Evolutionary conservation across 2,329 filamentous ascomycete genomes (phyloP).

Genomic region (Bipolaris oryzae): DNA sequence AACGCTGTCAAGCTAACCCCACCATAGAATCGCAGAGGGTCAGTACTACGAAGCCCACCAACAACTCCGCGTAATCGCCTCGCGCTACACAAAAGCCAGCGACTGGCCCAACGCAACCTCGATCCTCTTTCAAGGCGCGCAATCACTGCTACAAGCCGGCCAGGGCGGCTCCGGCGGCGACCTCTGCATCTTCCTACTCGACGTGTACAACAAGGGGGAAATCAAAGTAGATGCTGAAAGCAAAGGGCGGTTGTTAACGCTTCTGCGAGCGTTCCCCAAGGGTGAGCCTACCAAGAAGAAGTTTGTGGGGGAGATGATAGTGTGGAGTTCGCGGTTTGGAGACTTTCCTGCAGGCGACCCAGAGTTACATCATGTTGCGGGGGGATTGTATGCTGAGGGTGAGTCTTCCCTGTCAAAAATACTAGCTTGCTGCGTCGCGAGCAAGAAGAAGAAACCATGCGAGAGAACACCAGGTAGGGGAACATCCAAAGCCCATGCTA

Average conservation of each 20-base stretch:
- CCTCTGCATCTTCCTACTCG: slow-evolving; percentile 82
- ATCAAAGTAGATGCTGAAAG: slow-evolving; percentile 75
- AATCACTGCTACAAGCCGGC: slow-evolving; percentile 85
- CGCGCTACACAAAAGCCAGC: slow-evolving; percentile 86
- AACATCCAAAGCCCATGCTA: neutral
- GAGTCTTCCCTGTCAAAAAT: slow-evolving; percentile 16
- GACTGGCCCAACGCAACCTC: slow-evolving; percentile 88
- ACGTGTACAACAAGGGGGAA: slow-evolving; percentile 88
- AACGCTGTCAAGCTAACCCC: slow-evolving; percentile 20
- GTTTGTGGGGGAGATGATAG: slow-evolving; percentile 84
- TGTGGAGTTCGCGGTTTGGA: slow-evolving; percentile 86
- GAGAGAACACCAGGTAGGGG: neutral
- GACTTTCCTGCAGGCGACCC: slow-evolving; percentile 91
- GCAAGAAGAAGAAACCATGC: neutral
- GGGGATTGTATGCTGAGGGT: slow-evolving; percentile 84
- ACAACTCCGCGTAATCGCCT: slow-evolving; percentile 92
- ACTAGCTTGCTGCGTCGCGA: neutral
- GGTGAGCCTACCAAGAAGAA: slow-evolving; percentile 92
- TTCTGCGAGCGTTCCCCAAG: slow-evolving; percentile 78
- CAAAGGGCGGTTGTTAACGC: slow-evolving; percentile 75
- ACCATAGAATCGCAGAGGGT: slow-evolving; percentile 77
- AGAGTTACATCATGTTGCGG: slow-evolving; percentile 90
- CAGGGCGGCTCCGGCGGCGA: slow-evolving; percentile 94
- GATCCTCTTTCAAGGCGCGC: slow-evolving; percentile 82
- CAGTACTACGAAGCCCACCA: slow-evolving; percentile 98